Evolutionary conservation across 1,284 basidiomycete species (phyloP).

Genomic region (Butyriboletus regius): DNA sequence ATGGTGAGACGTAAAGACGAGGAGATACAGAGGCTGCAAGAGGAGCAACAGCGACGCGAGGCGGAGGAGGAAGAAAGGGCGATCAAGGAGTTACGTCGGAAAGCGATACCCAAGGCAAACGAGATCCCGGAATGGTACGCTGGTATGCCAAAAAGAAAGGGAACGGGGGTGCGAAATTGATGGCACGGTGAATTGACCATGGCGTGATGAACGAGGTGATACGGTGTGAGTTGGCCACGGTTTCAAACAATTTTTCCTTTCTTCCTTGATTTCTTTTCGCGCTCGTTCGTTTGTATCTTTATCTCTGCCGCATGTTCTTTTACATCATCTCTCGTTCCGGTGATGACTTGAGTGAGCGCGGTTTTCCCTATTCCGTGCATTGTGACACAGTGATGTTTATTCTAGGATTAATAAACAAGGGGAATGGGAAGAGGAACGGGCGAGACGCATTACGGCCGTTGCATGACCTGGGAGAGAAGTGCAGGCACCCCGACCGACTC

Average conservation of each 20-base stretch:
- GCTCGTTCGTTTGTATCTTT: constrained; percentile 8
- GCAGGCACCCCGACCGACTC: constrained; percentile 19
- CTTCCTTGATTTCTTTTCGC: constrained; percentile 1
- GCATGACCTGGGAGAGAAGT: constrained; percentile 23
- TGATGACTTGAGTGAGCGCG: constrained; percentile 2
- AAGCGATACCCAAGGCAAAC: constrained; percentile 60
- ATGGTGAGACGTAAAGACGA: constrained; percentile 49
- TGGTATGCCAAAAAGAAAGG: constrained; percentile 31
- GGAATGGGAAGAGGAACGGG: constrained; percentile 15
- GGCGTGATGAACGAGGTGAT: background rate
- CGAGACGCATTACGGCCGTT: constrained; percentile 22
- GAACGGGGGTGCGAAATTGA: constrained; percentile 19
- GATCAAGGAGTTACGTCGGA: constrained; percentile 51
- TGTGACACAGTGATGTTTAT: constrained; percentile 17
- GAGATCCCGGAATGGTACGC: constrained; percentile 69
- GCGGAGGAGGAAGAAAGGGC: constrained; percentile 53
- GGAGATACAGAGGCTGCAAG: constrained; percentile 41
- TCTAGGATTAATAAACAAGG: constrained; percentile 25
- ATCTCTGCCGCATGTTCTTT: constrained; percentile 15
- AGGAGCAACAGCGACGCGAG: constrained; percentile 38
- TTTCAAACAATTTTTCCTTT: constrained; percentile 2
- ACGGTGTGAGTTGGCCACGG: constrained; percentile 10
- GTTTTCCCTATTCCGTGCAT: background rate
- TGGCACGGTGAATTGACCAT: background rate
- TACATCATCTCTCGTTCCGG: constrained; percentile 15